Conservation (phyloP, 1,139 yeast species). For the Suhomyces atakaporum region DNA sequence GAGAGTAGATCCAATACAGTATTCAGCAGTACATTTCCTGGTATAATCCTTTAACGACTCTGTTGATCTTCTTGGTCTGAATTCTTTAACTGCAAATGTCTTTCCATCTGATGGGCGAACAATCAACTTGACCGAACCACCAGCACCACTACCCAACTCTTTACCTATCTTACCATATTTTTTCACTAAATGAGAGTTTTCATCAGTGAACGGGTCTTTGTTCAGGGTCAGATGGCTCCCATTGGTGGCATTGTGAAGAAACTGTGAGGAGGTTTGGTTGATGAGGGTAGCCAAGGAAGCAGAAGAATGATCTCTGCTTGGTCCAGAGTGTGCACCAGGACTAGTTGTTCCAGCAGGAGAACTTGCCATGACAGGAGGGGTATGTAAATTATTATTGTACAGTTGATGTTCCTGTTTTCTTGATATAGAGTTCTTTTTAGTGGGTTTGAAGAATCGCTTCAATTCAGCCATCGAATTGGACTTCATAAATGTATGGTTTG, state of each 20-base stretch:
- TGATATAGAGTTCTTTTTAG: conserved; percentile 33
- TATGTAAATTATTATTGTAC: conserved; percentile 31
- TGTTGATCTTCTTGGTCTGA: conserved; percentile 79
- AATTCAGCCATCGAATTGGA: conserved; percentile 45
- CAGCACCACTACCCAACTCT: conserved; percentile 95
- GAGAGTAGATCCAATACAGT: conserved; percentile 93
- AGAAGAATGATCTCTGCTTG: conserved; percentile 37
- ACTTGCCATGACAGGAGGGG: conserved; percentile 31
- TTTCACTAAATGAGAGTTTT: conserved; percentile 68
- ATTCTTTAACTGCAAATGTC: conserved; percentile 95
- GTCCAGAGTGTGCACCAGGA: conserved; percentile 2
- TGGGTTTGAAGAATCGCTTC: conserved; percentile 44
- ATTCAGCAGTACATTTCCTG: conserved; percentile 94
- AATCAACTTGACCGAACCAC: conserved; percentile 90
- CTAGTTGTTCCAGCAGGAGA: conserved; percentile 2
- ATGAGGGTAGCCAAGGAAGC: conserved; percentile 46
- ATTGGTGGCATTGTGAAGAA: conserved; percentile 42
- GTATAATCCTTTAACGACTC: conserved; percentile 90
- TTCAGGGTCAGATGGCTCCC: conserved; percentile 22
- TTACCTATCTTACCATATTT: conserved; percentile 91
- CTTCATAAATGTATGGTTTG: conserved; percentile 34
- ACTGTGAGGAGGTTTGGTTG: conserved; percentile 47
- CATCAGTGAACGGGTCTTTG: conserved; percentile 49
- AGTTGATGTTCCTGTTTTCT: conserved; percentile 21
- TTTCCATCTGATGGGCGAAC: conserved; percentile 78